phyloP scores from a whole-genome alignment of 2,329 filamentous ascomycete genomes.

The Pyrenophora graminea region DNA sequence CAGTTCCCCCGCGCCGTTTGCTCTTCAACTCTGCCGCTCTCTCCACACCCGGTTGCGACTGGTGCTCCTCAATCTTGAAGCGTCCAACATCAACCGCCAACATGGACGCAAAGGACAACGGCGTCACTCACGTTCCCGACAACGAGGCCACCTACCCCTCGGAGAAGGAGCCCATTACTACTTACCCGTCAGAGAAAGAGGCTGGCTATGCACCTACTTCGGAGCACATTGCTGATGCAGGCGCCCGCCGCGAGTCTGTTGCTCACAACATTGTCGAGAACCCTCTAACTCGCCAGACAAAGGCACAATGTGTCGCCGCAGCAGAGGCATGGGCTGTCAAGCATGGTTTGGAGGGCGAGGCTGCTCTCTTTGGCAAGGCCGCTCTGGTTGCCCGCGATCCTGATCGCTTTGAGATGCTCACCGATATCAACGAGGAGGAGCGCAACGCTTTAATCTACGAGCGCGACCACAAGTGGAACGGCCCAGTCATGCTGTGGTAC shows the following conservation, averaged over 20 bases:
- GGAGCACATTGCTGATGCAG: slow-evolving; percentile 9
- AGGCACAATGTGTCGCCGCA: slow-evolving; percentile 55
- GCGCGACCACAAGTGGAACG: slow-evolving; percentile 65
- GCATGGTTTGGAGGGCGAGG: slow-evolving; percentile 63
- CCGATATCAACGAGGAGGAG: slow-evolving; percentile 64
- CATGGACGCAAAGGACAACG: slow-evolving; percentile 12
- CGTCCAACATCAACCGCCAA: background rate
- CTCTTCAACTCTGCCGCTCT: background rate
- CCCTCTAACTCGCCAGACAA: slow-evolving; percentile 53
- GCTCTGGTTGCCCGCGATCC: slow-evolving; percentile 76
- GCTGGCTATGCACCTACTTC: background rate
- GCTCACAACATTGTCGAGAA: slow-evolving; percentile 51
- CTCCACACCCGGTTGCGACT: background rate
- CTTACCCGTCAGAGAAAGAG: slow-evolving; percentile 7
- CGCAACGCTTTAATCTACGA: slow-evolving; percentile 65
- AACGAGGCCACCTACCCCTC: slow-evolving; percentile 4
- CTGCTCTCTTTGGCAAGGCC: slow-evolving; percentile 66
- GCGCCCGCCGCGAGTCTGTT: slow-evolving; percentile 45
- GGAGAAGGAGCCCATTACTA: slow-evolving; percentile 1
- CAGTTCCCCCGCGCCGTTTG: slow-evolving; percentile 3
- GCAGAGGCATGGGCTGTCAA: slow-evolving; percentile 66
- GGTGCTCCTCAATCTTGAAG: background rate
- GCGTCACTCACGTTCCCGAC: slow-evolving; percentile 1
- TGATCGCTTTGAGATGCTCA: slow-evolving; percentile 63
- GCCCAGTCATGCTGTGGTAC: slow-evolving; percentile 64